These are phyloP conservation scores for Andrographis paniculata DNA, from an alignment of 305 asterid genomes.

Conservation along the genomic window DNA sequence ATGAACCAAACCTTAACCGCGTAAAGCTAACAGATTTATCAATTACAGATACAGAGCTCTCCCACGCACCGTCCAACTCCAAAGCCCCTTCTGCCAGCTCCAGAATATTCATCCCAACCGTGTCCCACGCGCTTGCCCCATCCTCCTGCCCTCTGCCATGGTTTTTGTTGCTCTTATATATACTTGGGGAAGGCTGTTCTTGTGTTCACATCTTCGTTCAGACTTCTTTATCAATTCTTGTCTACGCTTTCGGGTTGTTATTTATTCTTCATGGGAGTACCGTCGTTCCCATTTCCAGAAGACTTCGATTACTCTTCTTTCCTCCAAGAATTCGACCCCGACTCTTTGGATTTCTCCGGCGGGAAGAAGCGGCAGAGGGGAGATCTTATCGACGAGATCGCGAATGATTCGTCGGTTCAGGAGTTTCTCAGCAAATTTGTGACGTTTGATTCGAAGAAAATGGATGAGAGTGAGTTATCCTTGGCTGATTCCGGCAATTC, in stretches of 20 bases:
- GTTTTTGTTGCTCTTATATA: neutral
- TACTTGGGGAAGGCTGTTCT: neutral
- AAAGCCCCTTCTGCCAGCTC: neutral
- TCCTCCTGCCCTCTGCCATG: neutral
- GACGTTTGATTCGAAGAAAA: constrained; percentile 3
- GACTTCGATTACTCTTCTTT: constrained; percentile 2
- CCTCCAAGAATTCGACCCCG: constrained; percentile 13
- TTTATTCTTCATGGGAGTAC: constrained; percentile 22
- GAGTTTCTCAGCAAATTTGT: constrained; percentile 11
- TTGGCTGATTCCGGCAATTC: constrained; percentile 8
- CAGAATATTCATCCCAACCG: constrained; percentile 17
- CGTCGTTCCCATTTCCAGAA: constrained; percentile 17
- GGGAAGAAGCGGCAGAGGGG: constrained; percentile 8
- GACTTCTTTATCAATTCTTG: constrained; percentile 2
- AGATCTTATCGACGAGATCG: neutral
- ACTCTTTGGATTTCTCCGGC: neutral
- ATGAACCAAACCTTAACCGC: constrained; percentile 9
- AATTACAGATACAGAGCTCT: neutral
- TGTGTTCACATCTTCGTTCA: constrained; percentile 18
- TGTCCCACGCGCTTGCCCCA: constrained; percentile 22
- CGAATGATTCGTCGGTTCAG: constrained; percentile 10
- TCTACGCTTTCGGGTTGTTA: neutral
- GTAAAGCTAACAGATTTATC: neutral
- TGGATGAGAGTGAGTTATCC: constrained; percentile 2
- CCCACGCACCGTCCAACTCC: constrained; percentile 4